Evolutionary conservation across 192 early-diverging fungal species (phyloP).

Genomic region (Jimgerdemannia flammicorona): DNA sequence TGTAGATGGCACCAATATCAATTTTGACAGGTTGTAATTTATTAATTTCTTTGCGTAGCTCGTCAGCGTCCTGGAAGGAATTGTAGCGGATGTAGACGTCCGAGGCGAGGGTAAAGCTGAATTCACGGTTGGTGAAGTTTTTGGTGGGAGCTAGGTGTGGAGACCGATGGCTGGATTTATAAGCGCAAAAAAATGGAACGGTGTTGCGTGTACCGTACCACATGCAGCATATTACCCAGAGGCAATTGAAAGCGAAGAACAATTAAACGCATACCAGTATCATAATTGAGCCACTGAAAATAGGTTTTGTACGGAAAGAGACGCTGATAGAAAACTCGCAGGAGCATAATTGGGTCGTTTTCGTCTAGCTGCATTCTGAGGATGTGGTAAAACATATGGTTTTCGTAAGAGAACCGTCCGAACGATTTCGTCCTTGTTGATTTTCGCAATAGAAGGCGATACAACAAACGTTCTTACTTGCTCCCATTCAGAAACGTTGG

Average conservation of each 20-base stretch:
- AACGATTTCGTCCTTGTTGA: too few species aligned
- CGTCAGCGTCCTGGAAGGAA: slow-evolving; percentile 69
- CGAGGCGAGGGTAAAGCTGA: slow-evolving; percentile 79
- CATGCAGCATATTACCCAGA: too few species aligned
- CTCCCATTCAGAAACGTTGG: neutral
- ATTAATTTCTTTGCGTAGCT: slow-evolving; percentile 72
- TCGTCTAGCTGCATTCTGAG: neutral
- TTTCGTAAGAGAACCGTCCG: too few species aligned
- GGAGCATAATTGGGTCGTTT: slow-evolving; percentile 18
- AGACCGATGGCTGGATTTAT: neutral
- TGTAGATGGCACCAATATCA: slow-evolving; percentile 97
- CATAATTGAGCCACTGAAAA: slow-evolving; percentile 86
- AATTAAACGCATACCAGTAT: slow-evolving; percentile 39
- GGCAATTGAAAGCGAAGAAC: neutral
- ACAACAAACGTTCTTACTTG: neutral
- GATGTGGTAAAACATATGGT: neutral
- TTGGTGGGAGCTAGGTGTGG: slow-evolving; percentile 48
- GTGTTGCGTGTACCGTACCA: too few species aligned
- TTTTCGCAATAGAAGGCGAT: too few species aligned
- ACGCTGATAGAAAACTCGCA: slow-evolving; percentile 78
- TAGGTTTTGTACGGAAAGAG: slow-evolving; percentile 84
- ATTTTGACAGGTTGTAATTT: slow-evolving; percentile 86
- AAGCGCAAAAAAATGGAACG: too few species aligned
- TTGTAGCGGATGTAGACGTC: slow-evolving; percentile 89
- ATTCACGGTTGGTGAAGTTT: slow-evolving; percentile 85